phyloP scores from a whole-genome alignment of 257 asterid genomes.

The Nicotiana attenuata region DNA sequence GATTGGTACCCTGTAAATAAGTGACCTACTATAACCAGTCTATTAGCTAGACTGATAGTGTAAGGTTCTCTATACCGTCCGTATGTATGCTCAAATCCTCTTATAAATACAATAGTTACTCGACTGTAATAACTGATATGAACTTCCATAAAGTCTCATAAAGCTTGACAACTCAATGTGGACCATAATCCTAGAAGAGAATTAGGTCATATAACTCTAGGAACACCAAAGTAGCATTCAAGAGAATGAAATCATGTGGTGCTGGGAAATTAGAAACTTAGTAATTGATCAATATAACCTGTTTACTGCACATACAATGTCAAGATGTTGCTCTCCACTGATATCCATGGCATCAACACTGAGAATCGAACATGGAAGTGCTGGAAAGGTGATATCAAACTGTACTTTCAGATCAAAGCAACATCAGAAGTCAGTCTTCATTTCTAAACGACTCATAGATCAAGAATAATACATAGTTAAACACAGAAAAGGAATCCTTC shows the following conservation, averaged over 20 bases:
- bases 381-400: conserved; percentile 98
- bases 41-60: background rate
- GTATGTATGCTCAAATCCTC: too few relatives aligned
- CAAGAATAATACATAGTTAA: background rate
- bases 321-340: conserved; percentile 98
- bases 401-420: conserved; percentile 47
- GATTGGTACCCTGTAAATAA: too few relatives aligned
- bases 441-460: background rate
- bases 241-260: background rate
- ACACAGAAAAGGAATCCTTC: background rate
- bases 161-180: background rate
- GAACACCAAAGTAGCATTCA: background rate
- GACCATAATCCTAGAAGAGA: background rate
- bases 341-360: conserved; percentile 99
- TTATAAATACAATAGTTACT: too few relatives aligned
- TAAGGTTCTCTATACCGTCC: background rate
- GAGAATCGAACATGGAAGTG: conserved; percentile 86
- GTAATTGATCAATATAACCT: background rate
- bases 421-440: conserved; percentile 24
- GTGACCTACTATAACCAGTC: background rate
- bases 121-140: too few relatives aligned
- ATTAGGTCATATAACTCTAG: background rate
- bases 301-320: conserved; percentile 58
- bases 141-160: background rate
- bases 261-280: background rate